These are phyloP conservation scores for Acanthamoeba triangularis DNA, from an alignment of 208 protist species.

Conservation along the genomic window DNA sequence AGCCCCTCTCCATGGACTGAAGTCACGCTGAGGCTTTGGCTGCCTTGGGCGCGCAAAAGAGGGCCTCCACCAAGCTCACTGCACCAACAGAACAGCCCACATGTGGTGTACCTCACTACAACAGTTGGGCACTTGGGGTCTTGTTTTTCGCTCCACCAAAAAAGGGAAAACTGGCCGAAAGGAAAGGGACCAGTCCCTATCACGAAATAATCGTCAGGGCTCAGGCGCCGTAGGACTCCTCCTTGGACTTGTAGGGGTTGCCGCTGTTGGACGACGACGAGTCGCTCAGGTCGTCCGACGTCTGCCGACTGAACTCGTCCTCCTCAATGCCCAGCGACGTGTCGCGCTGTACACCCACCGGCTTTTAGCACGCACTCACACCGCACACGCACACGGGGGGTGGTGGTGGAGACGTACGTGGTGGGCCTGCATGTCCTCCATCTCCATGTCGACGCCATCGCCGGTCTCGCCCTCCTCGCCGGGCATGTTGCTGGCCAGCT, in stretches of 20 bases:
- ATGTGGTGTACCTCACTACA: too few species aligned
- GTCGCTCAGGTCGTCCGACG: neutral
- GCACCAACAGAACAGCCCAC: too few species aligned
- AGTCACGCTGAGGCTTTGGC: too few species aligned
- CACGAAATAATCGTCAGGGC: too few species aligned
- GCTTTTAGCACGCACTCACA: neutral
- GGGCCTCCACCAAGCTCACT: too few species aligned
- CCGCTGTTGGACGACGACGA: neutral
- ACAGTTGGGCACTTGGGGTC: too few species aligned
- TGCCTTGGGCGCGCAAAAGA: too few species aligned
- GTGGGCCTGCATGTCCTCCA: constrained; percentile 65
- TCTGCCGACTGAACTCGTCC: neutral
- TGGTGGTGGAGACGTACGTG: neutral
- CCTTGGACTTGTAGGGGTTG: neutral
- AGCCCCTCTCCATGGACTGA: too few species aligned
- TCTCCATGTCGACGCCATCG: neutral
- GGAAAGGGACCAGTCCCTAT: too few species aligned
- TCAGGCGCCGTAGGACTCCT: constrained; percentile 14
- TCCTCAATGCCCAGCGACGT: constrained; percentile 22
- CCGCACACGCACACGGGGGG: neutral
- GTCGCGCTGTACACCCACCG: neutral
- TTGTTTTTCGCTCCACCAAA: too few species aligned
- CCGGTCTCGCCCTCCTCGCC: neutral
- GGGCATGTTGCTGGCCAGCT: neutral
- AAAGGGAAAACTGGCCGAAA: neutral